Conservation (phyloP, 176 grass and related monocot genomes). For the Cocos nucifera region DNA sequence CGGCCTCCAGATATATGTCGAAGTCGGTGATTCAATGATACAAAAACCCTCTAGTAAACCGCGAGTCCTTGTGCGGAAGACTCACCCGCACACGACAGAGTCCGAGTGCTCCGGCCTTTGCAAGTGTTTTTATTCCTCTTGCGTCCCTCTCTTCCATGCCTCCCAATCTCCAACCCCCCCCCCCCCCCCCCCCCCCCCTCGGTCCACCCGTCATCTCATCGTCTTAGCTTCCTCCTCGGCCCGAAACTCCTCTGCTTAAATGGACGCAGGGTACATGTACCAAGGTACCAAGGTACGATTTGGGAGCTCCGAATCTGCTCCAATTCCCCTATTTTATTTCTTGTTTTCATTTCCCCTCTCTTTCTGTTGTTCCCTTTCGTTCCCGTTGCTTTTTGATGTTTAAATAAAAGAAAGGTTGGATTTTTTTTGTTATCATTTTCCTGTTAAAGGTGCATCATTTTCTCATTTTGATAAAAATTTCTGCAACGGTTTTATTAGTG, state of each 20-base stretch:
- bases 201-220: conserved; percentile 3
- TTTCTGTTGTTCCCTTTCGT: not conserved
- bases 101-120: conserved; percentile 4
- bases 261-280: conserved; percentile 62
- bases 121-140: conserved; percentile 28
- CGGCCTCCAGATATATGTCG: too few relatives aligned
- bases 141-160: not conserved
- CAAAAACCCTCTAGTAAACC: too few relatives aligned
- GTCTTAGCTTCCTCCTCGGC: conserved; percentile 9
- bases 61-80: too few relatives aligned
- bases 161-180: conserved; percentile 10
- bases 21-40: too few relatives aligned
- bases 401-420: too few relatives aligned
- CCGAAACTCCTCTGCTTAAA: conserved; percentile 2
- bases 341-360: not conserved
- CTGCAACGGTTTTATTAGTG: too few relatives aligned
- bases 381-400: too few relatives aligned
- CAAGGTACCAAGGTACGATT: conserved; percentile 59
- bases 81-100: too few relatives aligned
- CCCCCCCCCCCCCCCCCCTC: not conserved
- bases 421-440: too few relatives aligned
- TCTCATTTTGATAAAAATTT: too few relatives aligned
- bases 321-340: not conserved
- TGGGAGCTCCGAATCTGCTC: not conserved
- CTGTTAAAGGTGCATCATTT: too few relatives aligned